A percentile compares a stretch with the other conserved stretches of the same genome.
These are phyloP conservation scores for Lichtheimia ornata DNA, from an alignment of 371 early-diverging fungal genomes.

Conservation along the genomic window DNA sequence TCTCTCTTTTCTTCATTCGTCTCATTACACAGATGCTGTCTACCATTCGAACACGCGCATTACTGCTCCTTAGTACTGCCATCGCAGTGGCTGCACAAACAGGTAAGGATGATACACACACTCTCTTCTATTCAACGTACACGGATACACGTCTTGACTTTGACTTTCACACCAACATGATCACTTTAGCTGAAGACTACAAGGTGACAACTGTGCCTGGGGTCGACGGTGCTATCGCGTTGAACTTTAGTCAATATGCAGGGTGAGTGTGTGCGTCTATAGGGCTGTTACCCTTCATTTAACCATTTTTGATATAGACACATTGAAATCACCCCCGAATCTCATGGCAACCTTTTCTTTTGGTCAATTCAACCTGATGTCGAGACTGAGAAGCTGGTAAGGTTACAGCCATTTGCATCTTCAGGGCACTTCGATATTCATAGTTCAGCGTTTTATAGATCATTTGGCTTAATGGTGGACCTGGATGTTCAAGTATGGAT, in stretches of 20 bases:
- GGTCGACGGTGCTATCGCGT: constrained; percentile 27
- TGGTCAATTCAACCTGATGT: constrained; percentile 52
- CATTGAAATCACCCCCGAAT: constrained; percentile 40
- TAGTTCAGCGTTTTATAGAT: constrained; percentile 44
- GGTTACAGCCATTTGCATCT: not conserved
- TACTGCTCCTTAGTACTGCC: not conserved
- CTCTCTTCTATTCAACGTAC: not conserved
- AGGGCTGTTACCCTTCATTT: not conserved
- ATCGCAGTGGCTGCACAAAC: not conserved
- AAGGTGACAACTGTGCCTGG: constrained; percentile 57
- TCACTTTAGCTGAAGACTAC: constrained; percentile 52
- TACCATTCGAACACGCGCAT: not conserved
- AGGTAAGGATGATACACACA: not conserved
- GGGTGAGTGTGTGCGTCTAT: constrained; percentile 40
- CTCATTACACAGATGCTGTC: no score
- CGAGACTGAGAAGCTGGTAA: constrained; percentile 40
- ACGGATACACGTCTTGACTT: not conserved
- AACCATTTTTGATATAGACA: constrained; percentile 29
- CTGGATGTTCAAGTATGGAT: constrained; percentile 68
- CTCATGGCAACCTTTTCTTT: constrained; percentile 54
- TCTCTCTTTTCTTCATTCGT: no score
- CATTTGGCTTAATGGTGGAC: constrained; percentile 88
- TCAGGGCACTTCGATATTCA: not conserved
- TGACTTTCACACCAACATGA: not conserved
- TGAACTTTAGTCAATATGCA: constrained; percentile 59